Percentiles rank a stretch among this genome's conserved stretches.
phyloP scores from a whole-genome alignment of 1,284 basidiomycete species.

The Pisolithus thermaeus region DNA sequence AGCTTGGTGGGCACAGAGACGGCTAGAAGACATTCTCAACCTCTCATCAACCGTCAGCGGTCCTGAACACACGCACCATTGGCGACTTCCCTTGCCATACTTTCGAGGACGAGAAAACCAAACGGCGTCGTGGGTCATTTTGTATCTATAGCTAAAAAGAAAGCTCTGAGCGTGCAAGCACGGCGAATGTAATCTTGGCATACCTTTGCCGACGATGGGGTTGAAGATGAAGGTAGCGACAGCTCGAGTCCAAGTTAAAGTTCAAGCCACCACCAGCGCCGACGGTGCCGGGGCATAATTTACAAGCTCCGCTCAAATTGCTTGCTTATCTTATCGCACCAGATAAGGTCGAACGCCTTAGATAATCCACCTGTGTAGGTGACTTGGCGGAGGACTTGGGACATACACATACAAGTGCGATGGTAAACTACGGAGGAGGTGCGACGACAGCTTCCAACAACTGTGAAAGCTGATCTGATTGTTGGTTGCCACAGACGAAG shows the following conservation, averaged over 20 bases:
- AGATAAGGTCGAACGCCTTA: too few relatives aligned
- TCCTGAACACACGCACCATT: constrained; percentile 57
- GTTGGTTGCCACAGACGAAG: constrained; percentile 60
- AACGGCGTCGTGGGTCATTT: constrained; percentile 79
- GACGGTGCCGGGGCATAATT: too few relatives aligned
- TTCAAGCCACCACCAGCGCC: too few relatives aligned
- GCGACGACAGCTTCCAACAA: constrained; percentile 16
- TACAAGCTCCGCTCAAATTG: too few relatives aligned
- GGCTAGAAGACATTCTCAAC: constrained; percentile 42
- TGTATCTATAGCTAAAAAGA: constrained; percentile 12
- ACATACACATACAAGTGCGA: constrained; percentile 18
- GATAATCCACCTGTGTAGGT: too few relatives aligned
- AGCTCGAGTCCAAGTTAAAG: too few relatives aligned
- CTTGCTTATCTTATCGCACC: too few relatives aligned
- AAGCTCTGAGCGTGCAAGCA: too few relatives aligned
- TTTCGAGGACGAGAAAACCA: constrained; percentile 93
- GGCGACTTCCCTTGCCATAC: constrained; percentile 92
- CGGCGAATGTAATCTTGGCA: too few relatives aligned
- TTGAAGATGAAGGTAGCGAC: too few relatives aligned
- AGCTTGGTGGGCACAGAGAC: constrained; percentile 92
- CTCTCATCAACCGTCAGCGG: neutral
- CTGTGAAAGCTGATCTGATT: constrained; percentile 10
- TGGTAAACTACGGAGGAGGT: constrained; percentile 76
- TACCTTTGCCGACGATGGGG: too few relatives aligned
- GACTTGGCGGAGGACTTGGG: too few relatives aligned